Base-by-base conservation (phyloP, 2,329 filamentous ascomycete genomes). In the Hypoxylon sp. region DNA sequence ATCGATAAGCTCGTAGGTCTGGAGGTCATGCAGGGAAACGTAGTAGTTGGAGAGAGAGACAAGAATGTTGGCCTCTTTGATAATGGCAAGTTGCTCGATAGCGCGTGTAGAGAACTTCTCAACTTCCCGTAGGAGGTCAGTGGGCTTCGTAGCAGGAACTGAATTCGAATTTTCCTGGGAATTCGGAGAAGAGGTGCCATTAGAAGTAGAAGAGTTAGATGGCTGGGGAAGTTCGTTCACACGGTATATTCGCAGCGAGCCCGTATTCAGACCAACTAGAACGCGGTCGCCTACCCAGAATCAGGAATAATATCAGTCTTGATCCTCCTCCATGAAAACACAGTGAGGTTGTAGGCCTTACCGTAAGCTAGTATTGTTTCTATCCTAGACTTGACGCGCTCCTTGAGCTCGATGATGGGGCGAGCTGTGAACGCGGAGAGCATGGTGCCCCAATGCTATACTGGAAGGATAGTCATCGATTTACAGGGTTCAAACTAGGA, bases 361-460 rank as follows among this genome's bases (percentile, higher is more conserved):
- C 92, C 94, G 82, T 97, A 93, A 69, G 95, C 93, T 52, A 98
- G 87, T 73, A 99, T 93, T 54, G 93, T 96, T 83, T 99, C 96
- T 82, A 99, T 97, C 85, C 92, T 96, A 73, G 93, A 97, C 85
- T 97, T 98, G 88, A 98, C 95, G 81, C 93, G 91, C 81, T 91
- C 90, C 84, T 92, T 94, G 77, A 99, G 92, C 92, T 99, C 96
- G 86, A 98, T 92, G 80, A 99, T 95, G 72, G 94, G 93, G 78
- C 93, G 92, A 84, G 96, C 94, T 75, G 92, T 97, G 84, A 99
- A 99, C 79, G 96, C 96, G 82, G 95, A 97, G 82, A 99, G 91
- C 96, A 98, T 98, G 81, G 85, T 85, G 70, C 61, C 65, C 61
- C 33, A 22, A 58, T 57, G 48, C 39, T 71, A 71, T 42, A 55